phyloP scores from a whole-genome alignment of 352 stramenopile genomes.

The Pythium aquatile region DNA sequence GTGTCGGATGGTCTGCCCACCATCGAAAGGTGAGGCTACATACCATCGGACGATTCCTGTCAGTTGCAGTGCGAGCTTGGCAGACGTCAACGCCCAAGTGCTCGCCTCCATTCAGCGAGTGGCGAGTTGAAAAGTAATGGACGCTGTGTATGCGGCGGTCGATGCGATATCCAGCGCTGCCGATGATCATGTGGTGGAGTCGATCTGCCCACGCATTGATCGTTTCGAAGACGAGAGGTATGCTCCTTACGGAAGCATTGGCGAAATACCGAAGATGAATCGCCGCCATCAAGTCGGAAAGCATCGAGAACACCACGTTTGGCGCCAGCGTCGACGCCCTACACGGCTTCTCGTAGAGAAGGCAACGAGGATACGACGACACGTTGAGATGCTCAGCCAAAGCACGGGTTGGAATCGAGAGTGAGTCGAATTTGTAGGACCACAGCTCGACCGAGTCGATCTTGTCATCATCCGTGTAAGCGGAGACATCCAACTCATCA shows the following conservation, averaged over 20 bases:
- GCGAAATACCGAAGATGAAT: conserved; percentile 19
- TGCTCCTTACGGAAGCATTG: neutral
- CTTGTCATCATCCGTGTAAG: neutral
- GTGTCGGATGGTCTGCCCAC: neutral
- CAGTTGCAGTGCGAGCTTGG: neutral
- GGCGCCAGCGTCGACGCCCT: conserved; percentile 18
- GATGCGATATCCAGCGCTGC: conserved; percentile 1
- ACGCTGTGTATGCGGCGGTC: conserved; percentile 8
- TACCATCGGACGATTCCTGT: neutral
- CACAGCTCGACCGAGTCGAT: conserved; percentile 11
- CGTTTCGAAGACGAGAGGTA: conserved; percentile 21
- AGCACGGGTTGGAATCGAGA: conserved; percentile 20
- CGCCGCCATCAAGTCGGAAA: conserved; percentile 31
- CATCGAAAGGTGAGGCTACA: neutral
- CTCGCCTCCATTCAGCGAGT: neutral
- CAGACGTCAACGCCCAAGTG: neutral
- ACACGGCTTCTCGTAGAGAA: conserved; percentile 29
- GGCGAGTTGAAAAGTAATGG: neutral
- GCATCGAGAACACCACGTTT: conserved; percentile 33
- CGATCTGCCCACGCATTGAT: conserved; percentile 34
- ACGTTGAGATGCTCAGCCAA: conserved; percentile 15
- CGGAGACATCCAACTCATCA: no score
- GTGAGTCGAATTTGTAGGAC: conserved; percentile 26
- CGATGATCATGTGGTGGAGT: conserved; percentile 30
- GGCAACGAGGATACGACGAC: conserved; percentile 26